Percentiles rank a stretch among this genome's conserved stretches.
Conservation (phyloP, 352 stramenopile genomes). For the Pythium brachiatum region DNA sequence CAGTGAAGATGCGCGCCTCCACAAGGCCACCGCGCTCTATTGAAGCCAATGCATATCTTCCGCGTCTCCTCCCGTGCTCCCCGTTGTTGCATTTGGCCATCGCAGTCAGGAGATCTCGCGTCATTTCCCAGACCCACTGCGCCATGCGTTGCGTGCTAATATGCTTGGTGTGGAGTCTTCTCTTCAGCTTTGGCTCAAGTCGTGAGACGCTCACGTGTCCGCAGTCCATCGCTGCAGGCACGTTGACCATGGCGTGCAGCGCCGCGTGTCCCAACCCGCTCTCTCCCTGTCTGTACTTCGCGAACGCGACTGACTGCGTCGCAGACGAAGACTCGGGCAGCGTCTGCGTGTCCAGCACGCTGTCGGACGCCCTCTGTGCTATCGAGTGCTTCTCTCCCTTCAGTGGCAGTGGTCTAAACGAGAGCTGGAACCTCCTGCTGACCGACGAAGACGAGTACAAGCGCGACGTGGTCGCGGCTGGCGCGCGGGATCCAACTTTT, state of each 20-base stretch:
- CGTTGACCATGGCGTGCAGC: conserved; percentile 21
- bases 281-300: conserved; percentile 23
- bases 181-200: not conserved
- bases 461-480: conserved; percentile 24
- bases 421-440: conserved; percentile 35
- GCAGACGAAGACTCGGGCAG: conserved; percentile 10
- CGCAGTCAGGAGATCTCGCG: not conserved
- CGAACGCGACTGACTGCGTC: conserved; percentile 8
- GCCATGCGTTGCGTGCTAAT: not conserved
- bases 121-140: not conserved
- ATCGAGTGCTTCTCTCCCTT: conserved; percentile 42
- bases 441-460: conserved; percentile 31
- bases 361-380: conserved; percentile 20
- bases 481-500: conserved; percentile 23
- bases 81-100: not conserved
- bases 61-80: not conserved
- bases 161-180: not conserved
- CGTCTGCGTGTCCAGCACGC: conserved; percentile 11
- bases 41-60: not conserved
- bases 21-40: not conserved
- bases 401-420: conserved; percentile 17
- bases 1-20: not conserved
- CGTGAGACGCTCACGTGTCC: conserved; percentile 15
- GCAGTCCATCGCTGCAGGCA: conserved; percentile 3
- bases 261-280: conserved; percentile 11